Evolutionary conservation across 345 rosid genomes (phyloP), one percentile per base, ranked within the genome.

Genomic region (Dipteronia sinensis): DNA sequence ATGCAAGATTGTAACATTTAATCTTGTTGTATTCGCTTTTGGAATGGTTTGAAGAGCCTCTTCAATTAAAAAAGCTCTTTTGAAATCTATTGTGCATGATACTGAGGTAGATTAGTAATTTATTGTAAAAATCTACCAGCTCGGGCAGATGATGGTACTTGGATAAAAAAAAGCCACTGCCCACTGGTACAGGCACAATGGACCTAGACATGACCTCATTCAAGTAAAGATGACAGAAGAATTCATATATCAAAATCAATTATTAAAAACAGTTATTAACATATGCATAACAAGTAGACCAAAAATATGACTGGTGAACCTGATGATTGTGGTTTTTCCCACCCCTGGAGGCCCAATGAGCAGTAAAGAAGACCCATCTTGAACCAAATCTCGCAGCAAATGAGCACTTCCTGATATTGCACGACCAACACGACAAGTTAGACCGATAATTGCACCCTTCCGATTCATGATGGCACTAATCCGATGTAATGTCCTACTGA

Each of bases 261-360:
- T 34, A 34, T 4, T 34, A 34, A 34, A 34, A 34, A 34, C 38
- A 34, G 38, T 34, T 42, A 42, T 42, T 42, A 42, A 42, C 49
- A 75, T 56, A 75, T 74, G 38, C 46, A 69, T 12, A 55, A 66
- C 40, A 77, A 42, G 15, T 53, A 23, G 8, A 44, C 34, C 61
- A 40, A 71, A 58, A 67, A 58, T 11, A 63, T 49, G 20, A 53
- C 74, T 8, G 47, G 72, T 73, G 12, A 80, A 91, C 98, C 98
- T 93, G 81, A 95, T 91, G 85, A 95, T 91, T 34, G 98, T 93
- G 73, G 98, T 95, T 82, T 95, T 95, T 46, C 98, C 98, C 22
- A 93, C 98, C 61, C 98, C 98, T 0, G 98, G 98, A 67, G 98
- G 97, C 25, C 98, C 98, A 80, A 95, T 95, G 65, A 95, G 93